Conservation (phyloP, 2,329 filamentous ascomycete species). For the Trichophyton rubrum region DNA sequence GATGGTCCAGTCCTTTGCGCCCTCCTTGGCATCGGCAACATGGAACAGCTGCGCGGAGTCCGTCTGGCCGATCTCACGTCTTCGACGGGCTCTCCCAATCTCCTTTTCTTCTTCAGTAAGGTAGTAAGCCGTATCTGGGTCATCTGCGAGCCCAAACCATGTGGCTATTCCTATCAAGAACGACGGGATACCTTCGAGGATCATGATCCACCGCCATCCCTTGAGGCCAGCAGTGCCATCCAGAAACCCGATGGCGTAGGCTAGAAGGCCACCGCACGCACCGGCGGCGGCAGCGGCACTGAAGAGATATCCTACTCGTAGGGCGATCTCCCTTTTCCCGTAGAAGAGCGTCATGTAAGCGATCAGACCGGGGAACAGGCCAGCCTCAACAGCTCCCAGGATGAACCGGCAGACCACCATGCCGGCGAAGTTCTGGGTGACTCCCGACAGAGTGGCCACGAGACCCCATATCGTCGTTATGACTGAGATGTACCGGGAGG, state of each 20-base stretch:
- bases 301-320: slow-evolving; percentile 63
- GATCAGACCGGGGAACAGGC: slow-evolving; percentile 55
- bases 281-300: slow-evolving; percentile 53
- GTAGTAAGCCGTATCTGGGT: slow-evolving; percentile 52
- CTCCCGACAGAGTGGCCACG: slow-evolving; percentile 43
- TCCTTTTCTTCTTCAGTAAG: slow-evolving; percentile 47
- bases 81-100: slow-evolving; percentile 42
- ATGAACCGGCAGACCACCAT: slow-evolving; percentile 57
- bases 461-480: slow-evolving; percentile 50
- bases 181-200: slow-evolving; percentile 44
- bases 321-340: slow-evolving; percentile 57
- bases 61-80: slow-evolving; percentile 39
- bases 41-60: slow-evolving; percentile 43
- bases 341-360: slow-evolving; percentile 67
- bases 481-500: slow-evolving; percentile 43
- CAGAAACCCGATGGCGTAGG: slow-evolving; percentile 62
- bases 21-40: slow-evolving; percentile 52
- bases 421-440: slow-evolving; percentile 52
- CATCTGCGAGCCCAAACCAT: slow-evolving; percentile 51
- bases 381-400: slow-evolving; percentile 57
- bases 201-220: slow-evolving; percentile 63
- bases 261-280: slow-evolving; percentile 58
- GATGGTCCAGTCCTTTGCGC: slow-evolving; percentile 63
- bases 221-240: slow-evolving; percentile 51
- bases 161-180: slow-evolving; percentile 45